Evolutionary conservation across 1,284 basidiomycete genomes (phyloP), one percentile per base, ranked within the genome.

Genomic region (Trametes hirsuta): DNA sequence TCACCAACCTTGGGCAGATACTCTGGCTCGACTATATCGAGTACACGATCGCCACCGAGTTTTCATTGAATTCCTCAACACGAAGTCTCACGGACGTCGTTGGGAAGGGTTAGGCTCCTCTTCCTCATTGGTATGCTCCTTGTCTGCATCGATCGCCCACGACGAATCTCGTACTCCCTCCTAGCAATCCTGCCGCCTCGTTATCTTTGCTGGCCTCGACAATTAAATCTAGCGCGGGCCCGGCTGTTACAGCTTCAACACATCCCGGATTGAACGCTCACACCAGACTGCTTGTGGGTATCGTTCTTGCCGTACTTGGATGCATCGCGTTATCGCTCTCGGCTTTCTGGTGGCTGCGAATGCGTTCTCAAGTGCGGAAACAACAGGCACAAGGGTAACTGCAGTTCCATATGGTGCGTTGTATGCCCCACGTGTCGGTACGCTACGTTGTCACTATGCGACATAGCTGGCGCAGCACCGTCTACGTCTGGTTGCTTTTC

Each of bases 21-120:
- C 51, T 51, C 36, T 57, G 55, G 55, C 30, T 51, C 14, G 48
- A 57, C 36, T 51, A 51, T 18, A 46, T 51, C 41, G 48, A 51
- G 15, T 57, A 40, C 36, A 57, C 42, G 0, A 22, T 56, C 2
- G 47, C 55, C 1, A 45, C 8, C 15, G 15, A 14, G 30, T 11
- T 37, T 40, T 25, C 53, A 4, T 24, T 24, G 6, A 46, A 25
- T 15, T 5, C 30, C 8, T 30, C 30, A 48, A 55, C 10, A 18
- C 30, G 9, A 34, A 40, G 39, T 40, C 45, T 25, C 5, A 36
- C 37, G 1, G 18, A 12, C n/a, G 24, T 18, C 25, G 42, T 30
- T 30, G 30, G 30, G 30, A 30, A 30, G 30, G 8, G 30, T 30
- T 8, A 30, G 30, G 30, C 30, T 30, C 30, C 5, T 30, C 30